Conservation (phyloP, 768 basidiomycete species). For the Termitomyces sp. region DNA sequence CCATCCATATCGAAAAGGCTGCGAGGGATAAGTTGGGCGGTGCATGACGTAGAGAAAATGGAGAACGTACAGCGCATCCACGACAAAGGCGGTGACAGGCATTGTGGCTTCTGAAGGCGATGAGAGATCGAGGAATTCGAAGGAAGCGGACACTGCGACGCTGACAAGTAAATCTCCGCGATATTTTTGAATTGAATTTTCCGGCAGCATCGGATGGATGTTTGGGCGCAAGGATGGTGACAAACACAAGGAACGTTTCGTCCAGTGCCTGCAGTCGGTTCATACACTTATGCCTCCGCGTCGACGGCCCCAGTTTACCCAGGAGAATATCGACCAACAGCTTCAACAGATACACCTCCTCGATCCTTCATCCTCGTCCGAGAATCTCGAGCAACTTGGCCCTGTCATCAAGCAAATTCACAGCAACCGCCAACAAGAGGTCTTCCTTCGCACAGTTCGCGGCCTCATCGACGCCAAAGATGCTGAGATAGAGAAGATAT, state of each 20-base stretch:
- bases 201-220: conserved; percentile 13
- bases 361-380: conserved; percentile 83
- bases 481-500: conserved; percentile 93
- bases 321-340: conserved; percentile 85
- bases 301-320: conserved; percentile 71
- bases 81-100: conserved; percentile 32
- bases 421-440: conserved; percentile 82
- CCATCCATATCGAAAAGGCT: conserved; percentile 86
- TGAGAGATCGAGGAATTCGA: conserved; percentile 1
- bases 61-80: conserved; percentile 45
- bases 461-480: conserved; percentile 94
- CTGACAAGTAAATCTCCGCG: conserved; percentile 1
- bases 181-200: no score
- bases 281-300: conserved; percentile 68
- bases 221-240: conserved; percentile 35
- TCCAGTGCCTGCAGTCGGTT: conserved; percentile 17
- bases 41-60: not conserved
- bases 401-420: conserved; percentile 95
- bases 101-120: conserved; percentile 23
- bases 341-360: conserved; percentile 89
- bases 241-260: conserved; percentile 33
- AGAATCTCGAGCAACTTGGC: conserved; percentile 94
- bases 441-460: conserved; percentile 82
- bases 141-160: not conserved
- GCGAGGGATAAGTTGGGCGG: conserved; percentile 9